Percentiles rank a stretch among this genome's conserved stretches.
phyloP scores from a whole-genome alignment of 345 rosid genomes.

The Ailanthus altissimus region DNA sequence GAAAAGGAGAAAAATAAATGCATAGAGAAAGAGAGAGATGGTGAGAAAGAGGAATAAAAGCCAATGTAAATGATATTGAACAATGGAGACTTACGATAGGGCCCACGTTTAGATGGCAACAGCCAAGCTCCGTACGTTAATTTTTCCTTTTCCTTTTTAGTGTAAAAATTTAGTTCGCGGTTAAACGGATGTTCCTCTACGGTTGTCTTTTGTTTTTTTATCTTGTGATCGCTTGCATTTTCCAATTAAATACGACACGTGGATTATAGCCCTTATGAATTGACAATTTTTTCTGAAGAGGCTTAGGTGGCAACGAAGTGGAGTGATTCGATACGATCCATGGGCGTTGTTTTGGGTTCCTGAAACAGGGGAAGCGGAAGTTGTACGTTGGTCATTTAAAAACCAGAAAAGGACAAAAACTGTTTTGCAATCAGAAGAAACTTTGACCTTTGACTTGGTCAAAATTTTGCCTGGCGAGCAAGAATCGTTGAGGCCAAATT shows the following conservation, averaged over 20 bases:
- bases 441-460: conserved; percentile 11
- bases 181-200: neutral
- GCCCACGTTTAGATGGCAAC: neutral
- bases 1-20: neutral
- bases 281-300: neutral
- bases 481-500: neutral
- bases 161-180: neutral
- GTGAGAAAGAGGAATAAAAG: neutral
- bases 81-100: neutral
- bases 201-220: neutral
- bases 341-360: neutral
- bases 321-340: neutral
- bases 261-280: neutral
- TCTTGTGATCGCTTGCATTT: neutral
- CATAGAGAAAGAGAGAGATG: neutral
- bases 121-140: neutral
- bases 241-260: neutral
- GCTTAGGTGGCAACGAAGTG: neutral
- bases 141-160: too few species aligned
- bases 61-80: neutral
- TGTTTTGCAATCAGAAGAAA: too few species aligned
- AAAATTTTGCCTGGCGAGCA: neutral
- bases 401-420: neutral
- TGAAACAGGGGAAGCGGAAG: conserved; percentile 3
- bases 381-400: neutral